phyloP scores from a whole-genome alignment of 2,329 filamentous ascomycete genomes.

The Aspergillus fumigatus region DNA sequence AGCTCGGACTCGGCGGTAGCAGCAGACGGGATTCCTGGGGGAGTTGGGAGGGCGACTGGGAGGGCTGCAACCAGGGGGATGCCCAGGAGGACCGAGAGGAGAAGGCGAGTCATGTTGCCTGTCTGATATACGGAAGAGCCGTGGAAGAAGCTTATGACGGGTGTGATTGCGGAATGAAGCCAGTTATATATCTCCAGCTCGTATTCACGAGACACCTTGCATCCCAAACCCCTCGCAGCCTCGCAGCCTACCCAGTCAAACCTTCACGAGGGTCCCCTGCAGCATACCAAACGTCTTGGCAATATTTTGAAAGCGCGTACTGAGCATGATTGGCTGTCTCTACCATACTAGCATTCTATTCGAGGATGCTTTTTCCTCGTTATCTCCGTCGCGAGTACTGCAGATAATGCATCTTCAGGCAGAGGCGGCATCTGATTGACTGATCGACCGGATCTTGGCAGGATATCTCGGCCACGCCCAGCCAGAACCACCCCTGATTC shows the following conservation, averaged over 20 bases:
- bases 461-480: background rate
- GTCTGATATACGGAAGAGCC: background rate
- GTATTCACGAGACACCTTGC: too few species aligned
- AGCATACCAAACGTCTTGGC: background rate
- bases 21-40: constrained; percentile 60
- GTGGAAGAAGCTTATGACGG: background rate
- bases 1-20: constrained; percentile 57
- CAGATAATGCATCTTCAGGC: background rate
- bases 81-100: constrained; percentile 15
- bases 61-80: constrained; percentile 12
- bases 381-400: background rate
- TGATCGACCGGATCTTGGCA: background rate
- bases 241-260: background rate
- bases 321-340: background rate
- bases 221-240: background rate
- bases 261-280: background rate
- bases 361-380: background rate
- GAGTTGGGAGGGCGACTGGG: constrained; percentile 31
- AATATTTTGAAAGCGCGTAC: background rate
- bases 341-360: background rate
- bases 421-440: background rate
- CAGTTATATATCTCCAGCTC: background rate
- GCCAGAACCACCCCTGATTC: background rate
- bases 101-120: background rate
- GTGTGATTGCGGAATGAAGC: background rate